Percentiles rank a stretch among this genome's conserved stretches.
These are phyloP conservation scores for Hypoxylon crocopeplum DNA, from an alignment of 495 filamentous ascomycete species.

Conservation along the genomic window DNA sequence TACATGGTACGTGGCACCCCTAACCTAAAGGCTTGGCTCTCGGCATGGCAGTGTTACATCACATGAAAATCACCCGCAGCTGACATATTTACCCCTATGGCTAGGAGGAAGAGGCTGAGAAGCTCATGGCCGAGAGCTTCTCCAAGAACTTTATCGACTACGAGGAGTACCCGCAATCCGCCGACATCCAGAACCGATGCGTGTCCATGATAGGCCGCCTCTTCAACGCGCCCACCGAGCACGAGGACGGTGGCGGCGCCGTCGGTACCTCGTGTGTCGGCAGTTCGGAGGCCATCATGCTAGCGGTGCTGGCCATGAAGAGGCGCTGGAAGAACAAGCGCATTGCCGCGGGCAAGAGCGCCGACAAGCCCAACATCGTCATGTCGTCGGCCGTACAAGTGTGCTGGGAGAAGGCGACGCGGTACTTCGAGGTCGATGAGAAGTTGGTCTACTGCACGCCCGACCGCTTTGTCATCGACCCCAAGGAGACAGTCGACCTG, in stretches of 20 bases:
- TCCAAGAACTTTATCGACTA: slow-evolving; percentile 96
- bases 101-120: slow-evolving; percentile 91
- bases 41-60: slow-evolving; percentile 21
- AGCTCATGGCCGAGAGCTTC: slow-evolving; percentile 87
- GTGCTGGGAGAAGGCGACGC: slow-evolving; percentile 95
- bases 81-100: no score
- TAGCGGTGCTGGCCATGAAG: slow-evolving; percentile 91
- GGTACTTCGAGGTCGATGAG: slow-evolving; percentile 94
- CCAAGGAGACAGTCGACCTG: slow-evolving; percentile 77
- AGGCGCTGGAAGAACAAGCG: slow-evolving; percentile 90
- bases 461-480: slow-evolving; percentile 86
- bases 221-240: slow-evolving; percentile 69
- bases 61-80: slow-evolving; percentile 9
- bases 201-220: slow-evolving; percentile 92
- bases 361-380: slow-evolving; percentile 81
- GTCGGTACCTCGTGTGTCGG: slow-evolving; percentile 89
- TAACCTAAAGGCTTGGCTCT: slow-evolving; percentile 6
- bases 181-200: slow-evolving; percentile 91
- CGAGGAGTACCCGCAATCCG: slow-evolving; percentile 87
- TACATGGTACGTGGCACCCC: slow-evolving; percentile 68
- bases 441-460: slow-evolving; percentile 84
- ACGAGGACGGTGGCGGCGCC: slow-evolving; percentile 58
- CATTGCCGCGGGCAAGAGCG: slow-evolving; percentile 76
- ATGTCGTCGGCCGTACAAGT: slow-evolving; percentile 95
- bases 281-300: slow-evolving; percentile 89